Evolutionary conservation across 2,329 filamentous ascomycete genomes (phyloP), one percentile per base, ranked within the genome.

Genomic region (Sporothrix sp.): DNA sequence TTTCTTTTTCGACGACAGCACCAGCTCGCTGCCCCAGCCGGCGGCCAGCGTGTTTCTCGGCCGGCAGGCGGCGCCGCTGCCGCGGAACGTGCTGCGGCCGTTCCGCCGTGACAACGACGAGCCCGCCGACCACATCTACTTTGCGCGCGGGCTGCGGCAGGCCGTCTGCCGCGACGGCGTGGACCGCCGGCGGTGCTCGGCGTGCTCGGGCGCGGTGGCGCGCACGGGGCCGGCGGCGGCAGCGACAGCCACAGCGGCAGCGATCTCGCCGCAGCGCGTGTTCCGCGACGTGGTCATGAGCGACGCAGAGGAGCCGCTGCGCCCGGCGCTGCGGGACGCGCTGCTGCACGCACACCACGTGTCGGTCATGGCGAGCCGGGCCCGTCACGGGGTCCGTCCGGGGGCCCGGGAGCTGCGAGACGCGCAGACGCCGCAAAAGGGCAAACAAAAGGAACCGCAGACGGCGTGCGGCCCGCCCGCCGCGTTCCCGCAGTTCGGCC

Each of bases 271-370:
- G 1, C 23, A 48, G 18, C 54, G 51, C 2, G 56, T 56, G 14
- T 50, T 58, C 4, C 54, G 56, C n/a, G 54, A 58, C 37, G 30
- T 58, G 5, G 8, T 58, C 39, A 54, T 51, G 48, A 48, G 39
- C 48, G 52, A 54, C 18, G 49, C 42, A 3, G 51, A n/a, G 3
- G 40, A 47, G 25, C 54, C 54, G 8, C 27, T 58, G 44, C 36
- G 8, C 18, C 52, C 54, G 10, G 32, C 7, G 1, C 18, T 55
- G 11, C 51, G 52, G 0, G 54, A 56, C 13, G 53, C 56, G 1
- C 25, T 58, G n/a, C 8, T 58, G 3, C 33, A 18, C 1, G 51
- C 52, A 13, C 52, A 54, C 32, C 14, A 18, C 18, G 14, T 10
- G 9, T 45, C 38, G 2, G 10, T 44, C 11, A n/a, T 20, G 30